Evolutionary conservation across 441 rosid species (phyloP).

Genomic region (Populus tomentosa): DNA sequence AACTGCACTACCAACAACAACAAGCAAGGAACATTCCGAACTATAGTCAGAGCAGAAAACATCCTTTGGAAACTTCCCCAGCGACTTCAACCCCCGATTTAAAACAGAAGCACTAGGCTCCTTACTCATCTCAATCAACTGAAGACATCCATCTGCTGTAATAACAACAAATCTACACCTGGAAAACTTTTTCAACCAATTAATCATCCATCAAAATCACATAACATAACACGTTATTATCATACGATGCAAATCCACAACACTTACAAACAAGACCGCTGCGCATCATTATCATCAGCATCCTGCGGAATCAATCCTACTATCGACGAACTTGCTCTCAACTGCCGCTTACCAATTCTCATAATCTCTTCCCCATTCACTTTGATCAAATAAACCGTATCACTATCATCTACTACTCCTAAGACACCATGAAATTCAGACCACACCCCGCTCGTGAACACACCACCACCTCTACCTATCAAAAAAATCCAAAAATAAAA

Average conservation of each 20-base stretch:
- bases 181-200: constrained; percentile 8
- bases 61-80: constrained; percentile 59
- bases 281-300: constrained; percentile 35
- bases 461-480: constrained; percentile 48
- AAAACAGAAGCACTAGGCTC: constrained; percentile 62
- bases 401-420: constrained; percentile 67
- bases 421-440: constrained; percentile 82
- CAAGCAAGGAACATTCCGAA: constrained; percentile 58
- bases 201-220: not conserved
- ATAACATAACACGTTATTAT: not conserved
- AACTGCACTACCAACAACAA: constrained; percentile 50
- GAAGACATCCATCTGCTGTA: constrained; percentile 72
- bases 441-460: constrained; percentile 78
- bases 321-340: constrained; percentile 60
- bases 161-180: constrained; percentile 70
- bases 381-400: constrained; percentile 67
- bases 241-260: not conserved
- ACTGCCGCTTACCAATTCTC: constrained; percentile 51
- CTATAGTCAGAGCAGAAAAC: constrained; percentile 74
- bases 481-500: not conserved
- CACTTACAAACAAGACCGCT: constrained; percentile 68
- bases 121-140: constrained; percentile 64
- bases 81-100: constrained; percentile 33
- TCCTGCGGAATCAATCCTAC: constrained; percentile 55
- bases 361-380: constrained; percentile 83